phyloP scores from a whole-genome alignment of 2,329 filamentous ascomycete species.

The Alternaria ethzedia region DNA sequence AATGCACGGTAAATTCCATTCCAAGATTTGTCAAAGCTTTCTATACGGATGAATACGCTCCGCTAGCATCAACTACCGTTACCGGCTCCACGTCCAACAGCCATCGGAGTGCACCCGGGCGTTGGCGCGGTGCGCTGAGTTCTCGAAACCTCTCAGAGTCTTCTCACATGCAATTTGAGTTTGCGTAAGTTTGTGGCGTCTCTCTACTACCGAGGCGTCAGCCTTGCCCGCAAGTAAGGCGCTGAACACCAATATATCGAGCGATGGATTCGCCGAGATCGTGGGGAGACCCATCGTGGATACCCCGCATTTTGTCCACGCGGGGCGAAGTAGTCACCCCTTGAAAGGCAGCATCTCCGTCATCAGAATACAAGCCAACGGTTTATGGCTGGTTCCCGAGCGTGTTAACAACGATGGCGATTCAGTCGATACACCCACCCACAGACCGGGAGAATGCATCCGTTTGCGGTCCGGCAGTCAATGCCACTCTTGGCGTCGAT shows the following conservation, averaged over 20 bases:
- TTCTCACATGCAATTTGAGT: neutral
- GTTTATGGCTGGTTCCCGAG: slow-evolving; percentile 14
- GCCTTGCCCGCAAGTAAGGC: neutral
- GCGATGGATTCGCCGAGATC: neutral
- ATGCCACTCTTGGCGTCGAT: neutral
- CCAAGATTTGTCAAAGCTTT: neutral
- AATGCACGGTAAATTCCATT: neutral
- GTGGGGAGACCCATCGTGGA: slow-evolving; percentile 6
- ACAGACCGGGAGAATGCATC: neutral
- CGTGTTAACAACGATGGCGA: neutral
- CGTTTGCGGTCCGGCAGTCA: neutral
- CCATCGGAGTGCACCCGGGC: neutral
- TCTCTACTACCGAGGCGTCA: neutral
- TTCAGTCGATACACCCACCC: slow-evolving; percentile 2
- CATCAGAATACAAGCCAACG: slow-evolving; percentile 8
- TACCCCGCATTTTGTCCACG: slow-evolving; percentile 22
- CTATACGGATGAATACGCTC: neutral
- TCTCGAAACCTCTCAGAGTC: neutral
- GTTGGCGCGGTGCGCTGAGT: neutral
- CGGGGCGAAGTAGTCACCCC: slow-evolving; percentile 4
- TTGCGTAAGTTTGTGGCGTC: neutral
- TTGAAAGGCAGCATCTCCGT: slow-evolving; percentile 18
- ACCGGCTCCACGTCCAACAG: neutral
- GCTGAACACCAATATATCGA: neutral
- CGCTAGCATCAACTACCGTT: neutral